A percentile compares a stretch with the other conserved stretches of the same genome.
These are phyloP conservation scores for Alternaria sp. DNA, from an alignment of 2,329 filamentous ascomycete genomes.

Conservation along the genomic window DNA sequence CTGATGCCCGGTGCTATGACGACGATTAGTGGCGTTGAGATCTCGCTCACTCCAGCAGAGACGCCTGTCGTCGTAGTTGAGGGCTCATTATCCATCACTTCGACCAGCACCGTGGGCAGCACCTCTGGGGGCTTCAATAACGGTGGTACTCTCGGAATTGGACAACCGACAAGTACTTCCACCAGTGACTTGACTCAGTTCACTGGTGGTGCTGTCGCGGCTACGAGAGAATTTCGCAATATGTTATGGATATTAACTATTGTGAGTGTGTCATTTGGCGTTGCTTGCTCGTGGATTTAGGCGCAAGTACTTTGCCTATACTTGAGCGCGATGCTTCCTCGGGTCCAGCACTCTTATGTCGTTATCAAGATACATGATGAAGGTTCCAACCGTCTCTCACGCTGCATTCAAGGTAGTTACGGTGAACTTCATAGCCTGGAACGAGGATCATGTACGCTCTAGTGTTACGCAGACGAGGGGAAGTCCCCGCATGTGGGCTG, in stretches of 20 bases:
- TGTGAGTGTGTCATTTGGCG: not conserved
- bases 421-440: rapidly evolving
- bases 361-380: not conserved
- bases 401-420: not conserved
- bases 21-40: not conserved
- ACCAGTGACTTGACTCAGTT: not conserved
- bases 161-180: not conserved
- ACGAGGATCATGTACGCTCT: not conserved
- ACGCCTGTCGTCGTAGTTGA: conserved; percentile 1
- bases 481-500: too few species aligned
- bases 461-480: not conserved
- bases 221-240: not conserved
- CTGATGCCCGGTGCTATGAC: conserved; percentile 4
- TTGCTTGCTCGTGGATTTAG: not conserved
- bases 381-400: rapidly evolving
- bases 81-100: not conserved
- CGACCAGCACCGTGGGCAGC: not conserved
- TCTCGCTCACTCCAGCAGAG: not conserved
- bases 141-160: not conserved
- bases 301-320: not conserved
- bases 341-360: rapidly evolving
- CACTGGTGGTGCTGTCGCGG: not conserved
- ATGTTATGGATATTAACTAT: not conserved
- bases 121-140: not conserved
- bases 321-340: not conserved